phyloP scores from a whole-genome alignment of 495 filamentous ascomycete genomes.

The Neurospora africana region DNA sequence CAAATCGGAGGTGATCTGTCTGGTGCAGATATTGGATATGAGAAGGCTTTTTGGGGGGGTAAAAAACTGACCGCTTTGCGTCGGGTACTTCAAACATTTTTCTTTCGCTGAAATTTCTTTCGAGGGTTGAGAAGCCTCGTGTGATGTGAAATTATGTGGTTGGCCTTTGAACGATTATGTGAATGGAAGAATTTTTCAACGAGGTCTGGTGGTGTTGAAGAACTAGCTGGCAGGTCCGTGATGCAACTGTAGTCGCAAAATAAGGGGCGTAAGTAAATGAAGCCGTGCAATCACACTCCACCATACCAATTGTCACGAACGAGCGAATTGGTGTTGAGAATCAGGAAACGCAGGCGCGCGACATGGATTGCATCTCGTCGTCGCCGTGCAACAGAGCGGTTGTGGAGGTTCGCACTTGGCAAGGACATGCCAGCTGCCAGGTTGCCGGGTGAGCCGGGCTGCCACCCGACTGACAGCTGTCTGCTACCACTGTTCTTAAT shows the following conservation, averaged over 20 bases:
- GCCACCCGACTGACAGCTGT: not conserved
- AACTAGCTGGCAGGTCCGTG: not conserved
- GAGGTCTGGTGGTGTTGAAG: not conserved
- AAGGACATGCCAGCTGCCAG: not conserved
- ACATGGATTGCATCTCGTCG: not conserved
- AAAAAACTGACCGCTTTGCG: conserved; percentile 39
- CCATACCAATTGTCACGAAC: not conserved
- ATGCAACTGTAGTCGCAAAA: not conserved
- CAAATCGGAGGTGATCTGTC: not conserved
- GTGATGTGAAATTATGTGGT: not conserved
- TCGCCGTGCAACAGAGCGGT: not conserved
- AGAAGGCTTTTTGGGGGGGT: not conserved
- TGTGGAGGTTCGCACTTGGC: not conserved
- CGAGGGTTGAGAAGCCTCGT: not conserved
- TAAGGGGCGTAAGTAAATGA: not conserved
- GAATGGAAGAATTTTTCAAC: not conserved
- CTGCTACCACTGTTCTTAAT: not conserved
- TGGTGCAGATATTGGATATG: not conserved
- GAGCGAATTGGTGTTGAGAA: not conserved
- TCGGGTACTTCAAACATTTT: conserved; percentile 43
- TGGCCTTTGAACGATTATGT: not conserved
- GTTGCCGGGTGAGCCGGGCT: not conserved
- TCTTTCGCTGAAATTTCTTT: not conserved
- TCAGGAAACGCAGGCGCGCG: not conserved
- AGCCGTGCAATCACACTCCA: not conserved